phyloP scores from a whole-genome alignment of 306 rosid genomes.

The Psophocarpus tetragonolobus region DNA sequence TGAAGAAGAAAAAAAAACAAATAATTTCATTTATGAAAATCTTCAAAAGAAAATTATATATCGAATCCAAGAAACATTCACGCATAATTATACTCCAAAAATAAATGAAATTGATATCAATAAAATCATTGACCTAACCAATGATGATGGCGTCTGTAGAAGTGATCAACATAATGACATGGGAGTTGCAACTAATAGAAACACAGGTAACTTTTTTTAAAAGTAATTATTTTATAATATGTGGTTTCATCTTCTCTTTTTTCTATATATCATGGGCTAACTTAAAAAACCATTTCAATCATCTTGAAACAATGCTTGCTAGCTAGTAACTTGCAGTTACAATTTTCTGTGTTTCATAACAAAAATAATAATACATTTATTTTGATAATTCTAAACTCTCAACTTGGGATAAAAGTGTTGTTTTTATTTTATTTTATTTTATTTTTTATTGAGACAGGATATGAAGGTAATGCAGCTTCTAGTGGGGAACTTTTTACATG shows the following conservation, averaged over 20 bases:
- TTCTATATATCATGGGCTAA: no score
- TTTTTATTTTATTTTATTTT: not conserved
- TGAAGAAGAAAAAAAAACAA: constrained; percentile 29
- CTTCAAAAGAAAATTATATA: no score
- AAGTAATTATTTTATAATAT: not conserved
- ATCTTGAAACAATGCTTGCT: no score
- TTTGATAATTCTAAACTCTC: no score
- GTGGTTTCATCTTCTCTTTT: no score
- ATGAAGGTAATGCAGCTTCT: constrained; percentile 45
- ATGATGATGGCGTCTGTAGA: not conserved
- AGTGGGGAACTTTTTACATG: constrained; percentile 38
- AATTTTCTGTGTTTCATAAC: no score
- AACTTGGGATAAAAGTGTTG: not conserved
- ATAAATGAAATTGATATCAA: not conserved
- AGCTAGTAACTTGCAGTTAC: no score
- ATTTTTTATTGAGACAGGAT: constrained; percentile 9
- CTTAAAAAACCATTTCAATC: constrained; percentile 11
- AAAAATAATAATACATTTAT: no score
- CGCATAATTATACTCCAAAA: no score
- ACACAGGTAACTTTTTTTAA: constrained; percentile 43
- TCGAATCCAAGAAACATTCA: no score
- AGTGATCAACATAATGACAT: constrained; percentile 19
- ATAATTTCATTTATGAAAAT: no score
- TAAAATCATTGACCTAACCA: not conserved
- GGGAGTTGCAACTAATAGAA: constrained; percentile 3